phyloP scores from a whole-genome alignment of 2,329 filamentous ascomycete genomes.

The Emmonsiellopsis sp. region DNA sequence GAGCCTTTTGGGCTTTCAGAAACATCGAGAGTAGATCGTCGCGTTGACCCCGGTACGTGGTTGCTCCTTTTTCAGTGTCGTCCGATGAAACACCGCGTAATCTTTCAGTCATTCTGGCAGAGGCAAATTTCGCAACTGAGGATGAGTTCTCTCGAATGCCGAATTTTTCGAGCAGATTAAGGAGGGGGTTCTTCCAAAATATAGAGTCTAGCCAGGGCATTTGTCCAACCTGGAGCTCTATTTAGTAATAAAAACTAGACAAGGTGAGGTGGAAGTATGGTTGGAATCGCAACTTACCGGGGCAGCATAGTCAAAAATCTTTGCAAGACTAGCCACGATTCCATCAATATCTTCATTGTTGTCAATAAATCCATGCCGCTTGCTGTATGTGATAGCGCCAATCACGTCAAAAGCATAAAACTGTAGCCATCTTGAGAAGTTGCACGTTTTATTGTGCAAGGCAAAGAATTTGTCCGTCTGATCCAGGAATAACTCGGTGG shows the following conservation, averaged over 20 bases:
- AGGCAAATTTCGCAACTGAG: slow-evolving; percentile 63
- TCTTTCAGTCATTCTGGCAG: slow-evolving; percentile 57
- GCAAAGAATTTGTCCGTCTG: slow-evolving; percentile 51
- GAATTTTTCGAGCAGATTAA: slow-evolving; percentile 57
- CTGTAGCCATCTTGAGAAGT: slow-evolving; percentile 53
- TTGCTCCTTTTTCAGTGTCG: slow-evolving; percentile 26
- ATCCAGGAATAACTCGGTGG: slow-evolving; percentile 59
- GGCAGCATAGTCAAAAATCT: slow-evolving; percentile 62
- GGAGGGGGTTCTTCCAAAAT: slow-evolving; percentile 66
- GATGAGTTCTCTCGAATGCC: slow-evolving; percentile 61
- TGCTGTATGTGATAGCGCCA: slow-evolving; percentile 67
- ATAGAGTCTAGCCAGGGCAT: slow-evolving; percentile 62
- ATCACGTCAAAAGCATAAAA: slow-evolving; percentile 79
- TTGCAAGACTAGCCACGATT: slow-evolving; percentile 56
- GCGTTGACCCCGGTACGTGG: slow-evolving; percentile 59
- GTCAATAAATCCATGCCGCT: slow-evolving; percentile 67
- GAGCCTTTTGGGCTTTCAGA: slow-evolving; percentile 17
- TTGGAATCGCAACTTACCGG: slow-evolving; percentile 41
- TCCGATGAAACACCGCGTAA: slow-evolving; percentile 28
- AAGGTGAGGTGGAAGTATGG: slow-evolving; percentile 1
- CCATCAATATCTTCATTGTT: slow-evolving; percentile 66
- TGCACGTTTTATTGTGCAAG: slow-evolving; percentile 11
- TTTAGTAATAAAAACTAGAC: not conserved
- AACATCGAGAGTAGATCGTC: slow-evolving; percentile 20
- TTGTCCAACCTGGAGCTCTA: slow-evolving; percentile 53